Base-by-base conservation (phyloP, 148 eudicot genomes). In the Cornus controversa region DNA sequence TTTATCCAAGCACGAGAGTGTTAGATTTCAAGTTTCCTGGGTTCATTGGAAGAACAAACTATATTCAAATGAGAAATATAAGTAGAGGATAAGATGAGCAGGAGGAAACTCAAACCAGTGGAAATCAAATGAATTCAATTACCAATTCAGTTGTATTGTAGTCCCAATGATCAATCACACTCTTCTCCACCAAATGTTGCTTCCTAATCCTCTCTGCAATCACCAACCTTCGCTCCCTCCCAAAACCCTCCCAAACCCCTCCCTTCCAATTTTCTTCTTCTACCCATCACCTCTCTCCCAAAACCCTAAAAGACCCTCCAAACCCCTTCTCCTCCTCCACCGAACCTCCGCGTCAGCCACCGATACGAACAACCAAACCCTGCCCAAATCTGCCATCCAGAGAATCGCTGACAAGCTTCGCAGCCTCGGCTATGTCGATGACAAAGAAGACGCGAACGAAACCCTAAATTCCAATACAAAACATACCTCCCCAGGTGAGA, bases 351-450 rank as follows among this genome's bases (percentile, higher is more conserved):
- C 89, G 77, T 23, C 82, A 74, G 42, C 80, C 79, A 20, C 83
- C 75, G 0, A 77, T 66, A 71, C 66, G 47, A 71, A 70, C 45
- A 8, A 78, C 31, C 58, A 75, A 69, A 64, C 86, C 67, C 74
- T 90, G 40, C 88, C 97, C 0, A 81, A 96, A 50, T 96, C 97
- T 79, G 94, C 98, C 81, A 90, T 96, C 80, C 93, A 84, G 60
- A 85, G 99, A 31, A 96, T 96, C 9, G 98, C 98, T 79, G 98
- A 93, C 53, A 96, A 96, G 83, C 91, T 96, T 64, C 93, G 98
- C 62, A 80, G 87, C 84, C 88, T 96, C 16, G 99, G 99, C 0
- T 91, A 84, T 66, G 92, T 80, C 37, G 92, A 89, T 77, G 93
- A 90, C n/a, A 64, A 78, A 2, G 31, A 72, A 60, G 13, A 16